These are phyloP conservation scores for Ramularia collo-cygni DNA, from an alignment of 2,329 filamentous ascomycete genomes.

Conservation along the genomic window DNA sequence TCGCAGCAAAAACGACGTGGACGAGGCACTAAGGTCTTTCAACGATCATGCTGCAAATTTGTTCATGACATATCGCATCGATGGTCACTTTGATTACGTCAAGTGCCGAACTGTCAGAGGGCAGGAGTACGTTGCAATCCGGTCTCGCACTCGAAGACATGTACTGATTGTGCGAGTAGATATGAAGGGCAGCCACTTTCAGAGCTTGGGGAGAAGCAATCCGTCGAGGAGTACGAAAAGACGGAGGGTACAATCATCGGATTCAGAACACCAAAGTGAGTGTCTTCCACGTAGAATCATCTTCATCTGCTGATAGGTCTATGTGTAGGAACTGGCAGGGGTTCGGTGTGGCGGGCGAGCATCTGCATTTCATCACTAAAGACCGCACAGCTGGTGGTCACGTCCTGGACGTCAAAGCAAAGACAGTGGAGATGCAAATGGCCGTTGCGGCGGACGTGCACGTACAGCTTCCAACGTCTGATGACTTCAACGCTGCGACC, in stretches of 20 bases:
- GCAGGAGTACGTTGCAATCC: slow-evolving; percentile 16
- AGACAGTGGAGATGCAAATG: slow-evolving; percentile 31
- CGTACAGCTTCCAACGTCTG: slow-evolving; percentile 34
- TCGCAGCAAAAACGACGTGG: slow-evolving; percentile 22
- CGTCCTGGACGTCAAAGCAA: slow-evolving; percentile 33
- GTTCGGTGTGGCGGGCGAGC: slow-evolving; percentile 37
- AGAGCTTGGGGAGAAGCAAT: slow-evolving; percentile 36
- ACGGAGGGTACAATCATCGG: slow-evolving; percentile 38
- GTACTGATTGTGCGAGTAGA: slow-evolving; percentile 3
- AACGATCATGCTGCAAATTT: slow-evolving; percentile 25
- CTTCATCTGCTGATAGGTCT: too few species aligned
- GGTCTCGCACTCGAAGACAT: background rate
- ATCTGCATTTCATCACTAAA: slow-evolving; percentile 37
- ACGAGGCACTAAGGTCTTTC: slow-evolving; percentile 22
- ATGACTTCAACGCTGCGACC: slow-evolving; percentile 34
- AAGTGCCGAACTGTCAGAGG: slow-evolving; percentile 30
- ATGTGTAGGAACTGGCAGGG: slow-evolving; percentile 37
- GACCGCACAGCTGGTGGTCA: slow-evolving; percentile 35
- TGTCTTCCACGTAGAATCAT: too few species aligned
- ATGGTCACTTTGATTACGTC: slow-evolving; percentile 24
- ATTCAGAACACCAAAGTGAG: slow-evolving; percentile 35
- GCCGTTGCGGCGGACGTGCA: slow-evolving; percentile 34
- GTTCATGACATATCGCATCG: slow-evolving; percentile 30
- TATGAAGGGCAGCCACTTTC: slow-evolving; percentile 28
- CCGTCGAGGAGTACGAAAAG: slow-evolving; percentile 32